A percentile compares a stretch with the other conserved stretches of the same genome.
These are phyloP conservation scores for Monascus ruber DNA, from an alignment of 2,329 filamentous ascomycete species.

Conservation along the genomic window DNA sequence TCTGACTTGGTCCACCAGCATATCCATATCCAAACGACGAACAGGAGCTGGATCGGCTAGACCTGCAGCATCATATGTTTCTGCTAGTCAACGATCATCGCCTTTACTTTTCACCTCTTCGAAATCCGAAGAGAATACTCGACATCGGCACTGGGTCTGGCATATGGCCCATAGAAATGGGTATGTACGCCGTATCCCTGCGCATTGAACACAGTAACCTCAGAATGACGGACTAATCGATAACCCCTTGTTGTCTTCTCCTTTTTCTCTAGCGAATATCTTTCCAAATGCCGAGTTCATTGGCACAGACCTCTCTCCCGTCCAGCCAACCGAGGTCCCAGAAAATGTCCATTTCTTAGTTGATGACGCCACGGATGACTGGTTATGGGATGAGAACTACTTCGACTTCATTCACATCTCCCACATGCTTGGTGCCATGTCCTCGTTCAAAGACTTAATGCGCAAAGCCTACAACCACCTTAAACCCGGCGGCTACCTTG, in stretches of 20 bases:
- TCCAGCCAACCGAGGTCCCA: conserved; percentile 55
- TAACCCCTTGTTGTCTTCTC: conserved; percentile 6
- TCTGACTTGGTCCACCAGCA: conserved; percentile 9
- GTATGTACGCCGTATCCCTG: conserved; percentile 16
- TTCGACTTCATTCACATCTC: conserved; percentile 52
- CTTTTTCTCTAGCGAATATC: conserved; percentile 19
- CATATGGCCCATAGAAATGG: conserved; percentile 60
- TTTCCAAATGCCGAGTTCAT: conserved; percentile 49
- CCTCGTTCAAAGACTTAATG: conserved; percentile 46
- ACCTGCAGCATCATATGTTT: conserved; percentile 46
- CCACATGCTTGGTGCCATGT: conserved; percentile 47
- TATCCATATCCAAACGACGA: conserved; percentile 43
- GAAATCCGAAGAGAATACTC: conserved; percentile 37
- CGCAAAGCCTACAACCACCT: conserved; percentile 40
- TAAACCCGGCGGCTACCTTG: conserved; percentile 44
- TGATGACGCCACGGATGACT: conserved; percentile 55
- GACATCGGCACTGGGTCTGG: conserved; percentile 53
- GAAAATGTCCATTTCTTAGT: conserved; percentile 64
- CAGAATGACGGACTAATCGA: conserved; percentile 1
- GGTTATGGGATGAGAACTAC: conserved; percentile 40
- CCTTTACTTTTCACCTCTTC: conserved; percentile 38
- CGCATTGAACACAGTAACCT: too few species aligned
- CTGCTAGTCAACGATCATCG: conserved; percentile 34
- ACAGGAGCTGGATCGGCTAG: conserved; percentile 43
- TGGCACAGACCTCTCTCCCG: conserved; percentile 57